Conservation (phyloP, 495 filamentous ascomycete species). For the Terfezia claveryi region DNA sequence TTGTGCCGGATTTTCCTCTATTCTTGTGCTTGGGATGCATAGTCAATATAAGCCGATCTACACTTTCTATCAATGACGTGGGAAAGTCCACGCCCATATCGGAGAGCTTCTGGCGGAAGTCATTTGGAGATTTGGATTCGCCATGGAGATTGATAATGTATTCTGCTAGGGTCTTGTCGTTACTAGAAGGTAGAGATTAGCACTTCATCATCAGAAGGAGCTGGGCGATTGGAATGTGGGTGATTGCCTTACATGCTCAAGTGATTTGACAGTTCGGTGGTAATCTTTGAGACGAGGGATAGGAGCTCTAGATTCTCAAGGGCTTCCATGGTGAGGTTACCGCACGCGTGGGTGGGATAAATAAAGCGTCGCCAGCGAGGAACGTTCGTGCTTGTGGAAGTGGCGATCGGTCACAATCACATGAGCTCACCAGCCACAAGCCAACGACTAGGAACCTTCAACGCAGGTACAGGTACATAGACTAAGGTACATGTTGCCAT, state of each 20-base stretch:
- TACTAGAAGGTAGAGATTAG: slow-evolving; percentile 13
- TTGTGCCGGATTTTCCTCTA: slow-evolving; percentile 11
- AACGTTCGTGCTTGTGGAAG: too few relatives aligned
- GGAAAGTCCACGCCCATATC: slow-evolving; percentile 73
- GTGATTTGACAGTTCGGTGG: slow-evolving; percentile 82
- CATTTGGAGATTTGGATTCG: slow-evolving; percentile 44
- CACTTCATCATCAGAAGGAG: background rate
- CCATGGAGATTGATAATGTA: slow-evolving; percentile 80
- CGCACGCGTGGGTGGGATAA: too few relatives aligned
- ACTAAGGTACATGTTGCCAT: too few relatives aligned
- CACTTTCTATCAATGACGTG: slow-evolving; percentile 66
- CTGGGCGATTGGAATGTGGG: background rate
- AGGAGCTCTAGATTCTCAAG: slow-evolving; percentile 88
- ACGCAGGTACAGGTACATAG: too few relatives aligned
- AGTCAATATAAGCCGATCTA: slow-evolving; percentile 67
- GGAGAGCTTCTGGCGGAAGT: slow-evolving; percentile 44
- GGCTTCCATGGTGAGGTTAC: slow-evolving; percentile 8
- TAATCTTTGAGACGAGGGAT: slow-evolving; percentile 85
- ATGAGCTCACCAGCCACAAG: too few relatives aligned
- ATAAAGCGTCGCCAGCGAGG: too few relatives aligned
- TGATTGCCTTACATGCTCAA: slow-evolving; percentile 36
- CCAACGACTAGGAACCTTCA: too few relatives aligned
- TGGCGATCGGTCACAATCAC: too few relatives aligned
- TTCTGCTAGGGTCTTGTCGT: slow-evolving; percentile 84
- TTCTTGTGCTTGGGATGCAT: slow-evolving; percentile 58